Percentiles rank a stretch among this genome's conserved stretches.
phyloP scores from a whole-genome alignment of 139 green algal genomes.

The Eudorina sp. region DNA sequence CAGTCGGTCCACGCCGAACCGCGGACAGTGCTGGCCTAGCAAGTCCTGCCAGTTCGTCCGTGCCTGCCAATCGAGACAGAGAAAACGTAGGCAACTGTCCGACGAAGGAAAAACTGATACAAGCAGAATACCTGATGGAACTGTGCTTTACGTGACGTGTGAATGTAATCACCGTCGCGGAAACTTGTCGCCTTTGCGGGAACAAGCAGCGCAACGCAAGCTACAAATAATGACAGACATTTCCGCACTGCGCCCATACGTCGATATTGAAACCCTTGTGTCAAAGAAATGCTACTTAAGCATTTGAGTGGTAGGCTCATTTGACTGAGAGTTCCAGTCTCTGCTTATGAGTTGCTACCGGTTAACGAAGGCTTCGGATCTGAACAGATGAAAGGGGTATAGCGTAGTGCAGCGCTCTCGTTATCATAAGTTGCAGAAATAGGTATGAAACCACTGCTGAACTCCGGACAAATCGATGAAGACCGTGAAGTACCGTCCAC shows the following conservation, averaged over 20 bases:
- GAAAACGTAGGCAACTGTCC: not conserved
- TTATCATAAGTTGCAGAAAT: too few species aligned
- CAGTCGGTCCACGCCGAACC: conserved; percentile 55
- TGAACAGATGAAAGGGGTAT: too few species aligned
- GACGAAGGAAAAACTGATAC: not conserved
- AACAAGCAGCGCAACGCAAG: not conserved
- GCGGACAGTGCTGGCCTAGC: conserved; percentile 57
- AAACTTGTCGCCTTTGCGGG: conserved; percentile 33
- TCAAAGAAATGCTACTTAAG: too few species aligned
- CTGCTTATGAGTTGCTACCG: too few species aligned
- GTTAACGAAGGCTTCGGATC: too few species aligned
- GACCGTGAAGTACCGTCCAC: too few species aligned
- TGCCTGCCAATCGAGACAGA: not conserved
- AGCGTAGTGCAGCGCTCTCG: too few species aligned
- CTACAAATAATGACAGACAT: not conserved
- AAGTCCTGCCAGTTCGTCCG: conserved; percentile 67
- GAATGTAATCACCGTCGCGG: conserved; percentile 59
- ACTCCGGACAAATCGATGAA: too few species aligned
- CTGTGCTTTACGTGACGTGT: conserved; percentile 57
- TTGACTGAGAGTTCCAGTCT: too few species aligned
- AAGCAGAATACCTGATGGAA: conserved; percentile 46
- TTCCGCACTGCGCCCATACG: not conserved
- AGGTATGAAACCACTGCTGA: too few species aligned
- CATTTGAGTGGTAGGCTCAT: too few species aligned
- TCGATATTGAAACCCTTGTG: too few species aligned